Base-by-base conservation (phyloP, 1,284 basidiomycete genomes). In the Ganoderma boninense region DNA sequence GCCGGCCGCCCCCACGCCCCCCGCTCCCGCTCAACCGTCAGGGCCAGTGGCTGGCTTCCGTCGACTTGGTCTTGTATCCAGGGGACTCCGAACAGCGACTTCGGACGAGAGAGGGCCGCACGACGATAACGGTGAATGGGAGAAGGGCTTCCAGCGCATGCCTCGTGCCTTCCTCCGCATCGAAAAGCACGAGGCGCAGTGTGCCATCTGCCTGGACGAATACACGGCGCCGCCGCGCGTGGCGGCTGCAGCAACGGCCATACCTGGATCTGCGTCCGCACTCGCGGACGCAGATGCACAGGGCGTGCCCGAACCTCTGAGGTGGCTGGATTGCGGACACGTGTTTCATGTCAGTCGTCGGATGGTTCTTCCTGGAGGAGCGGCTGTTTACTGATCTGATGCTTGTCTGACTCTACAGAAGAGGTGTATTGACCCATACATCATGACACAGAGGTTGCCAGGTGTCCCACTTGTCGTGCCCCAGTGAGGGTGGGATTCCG, bases 141-240 rank as follows among this genome's bases (percentile, higher is more conserved):
- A 84, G 67, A 79, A 80, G 60, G 77, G 77, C 38, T 89, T 86
- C 84, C 85, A 84, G 67, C 78, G 80, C 44, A 79, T 80, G 35
- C 82, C 83, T 54, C 85, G 85, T 73, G 87, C 87, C 11, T 87
- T 87, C 74, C 86, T 94, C 32, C 83, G 90, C 49, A 83, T 94
- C 38, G 90, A 91, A 70, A 89, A 87, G 42, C 92, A 94, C 75
- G 87, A 92, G 59, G 92, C 93, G 10, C 87, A 89, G 8, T 94
- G 92, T 79, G 90, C 90, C 23, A 92, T 94, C 66, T 94, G 93
- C 78, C 80, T 94, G 73, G 85, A 89, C 85, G 92, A 94, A 75
- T 94, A 93, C 73, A 90, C 90, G 73, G 90, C 90, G 76, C 92
- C 92, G 13, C 88, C 60, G 5, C 40, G 40, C 40, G 59, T 18